Conservation (phyloP, 805 yeast genomes). For the Metschnikowia kunwiensis region DNA sequence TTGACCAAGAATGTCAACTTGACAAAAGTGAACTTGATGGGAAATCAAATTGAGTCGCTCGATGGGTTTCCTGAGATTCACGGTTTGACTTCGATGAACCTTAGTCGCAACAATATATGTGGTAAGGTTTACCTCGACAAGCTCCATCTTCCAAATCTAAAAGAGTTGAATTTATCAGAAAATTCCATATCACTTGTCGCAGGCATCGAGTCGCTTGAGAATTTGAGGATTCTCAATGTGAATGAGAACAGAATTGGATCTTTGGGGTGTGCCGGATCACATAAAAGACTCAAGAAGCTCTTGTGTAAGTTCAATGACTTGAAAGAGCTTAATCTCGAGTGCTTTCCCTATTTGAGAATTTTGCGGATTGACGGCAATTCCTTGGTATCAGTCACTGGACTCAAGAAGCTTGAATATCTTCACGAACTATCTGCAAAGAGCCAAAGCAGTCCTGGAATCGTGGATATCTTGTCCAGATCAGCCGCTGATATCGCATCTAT, state of each 20-base stretch:
- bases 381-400: conserved; percentile 23
- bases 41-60: conserved; percentile 35
- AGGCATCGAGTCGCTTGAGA: conserved; percentile 36
- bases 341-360: conserved; percentile 39
- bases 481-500: conserved; percentile 29
- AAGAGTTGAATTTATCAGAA: conserved; percentile 43
- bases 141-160: conserved; percentile 37
- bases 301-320: conserved; percentile 38
- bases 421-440: conserved; percentile 45
- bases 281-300: conserved; percentile 35
- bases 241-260: conserved; percentile 38
- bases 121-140: conserved; percentile 38
- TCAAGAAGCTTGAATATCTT: conserved; percentile 30
- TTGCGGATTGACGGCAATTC: conserved; percentile 46
- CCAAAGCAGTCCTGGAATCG: conserved; percentile 21
- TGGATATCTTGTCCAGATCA: conserved; percentile 21
- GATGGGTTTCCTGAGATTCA: conserved; percentile 36
- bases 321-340: conserved; percentile 26
- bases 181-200: conserved; percentile 34
- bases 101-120: conserved; percentile 39
- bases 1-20: conserved; percentile 41
- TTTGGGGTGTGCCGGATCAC: conserved; percentile 22
- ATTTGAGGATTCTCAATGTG: conserved; percentile 38
- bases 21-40: conserved; percentile 35
- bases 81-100: conserved; percentile 40